These are phyloP conservation scores for Yamadazyma mexicana DNA, from an alignment of 1,139 yeast species.

Conservation along the genomic window DNA sequence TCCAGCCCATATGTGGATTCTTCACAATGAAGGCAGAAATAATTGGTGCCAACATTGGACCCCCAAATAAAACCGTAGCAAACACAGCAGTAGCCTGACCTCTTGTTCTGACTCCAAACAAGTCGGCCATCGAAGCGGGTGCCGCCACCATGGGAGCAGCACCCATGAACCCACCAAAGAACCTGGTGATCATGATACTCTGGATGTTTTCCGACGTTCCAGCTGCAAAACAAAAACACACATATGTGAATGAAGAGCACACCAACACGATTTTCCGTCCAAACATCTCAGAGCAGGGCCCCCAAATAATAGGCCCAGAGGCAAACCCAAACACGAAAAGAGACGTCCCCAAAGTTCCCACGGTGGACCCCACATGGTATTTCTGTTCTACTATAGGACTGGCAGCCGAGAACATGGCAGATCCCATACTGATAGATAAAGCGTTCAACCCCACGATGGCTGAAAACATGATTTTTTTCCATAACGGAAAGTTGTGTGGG, in stretches of 20 bases:
- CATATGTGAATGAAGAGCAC: conserved; percentile 30
- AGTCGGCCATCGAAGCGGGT: conserved; percentile 45
- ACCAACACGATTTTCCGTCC: conserved; percentile 36
- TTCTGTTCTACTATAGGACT: conserved; percentile 22
- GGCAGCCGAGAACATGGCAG: conserved; percentile 41
- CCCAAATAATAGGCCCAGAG: conserved; percentile 44
- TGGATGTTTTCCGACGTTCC: conserved; percentile 42
- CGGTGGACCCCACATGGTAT: conserved; percentile 35
- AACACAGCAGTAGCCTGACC: conserved; percentile 38
- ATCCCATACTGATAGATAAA: conserved; percentile 48
- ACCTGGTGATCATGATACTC: conserved; percentile 41
- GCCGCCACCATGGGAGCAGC: conserved; percentile 46
- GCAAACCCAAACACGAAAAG: conserved; percentile 47
- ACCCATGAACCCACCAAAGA: conserved; percentile 42
- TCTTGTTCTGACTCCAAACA: conserved; percentile 32
- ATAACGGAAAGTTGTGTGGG: conserved; percentile 49
- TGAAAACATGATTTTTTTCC: conserved; percentile 27
- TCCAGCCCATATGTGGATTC: conserved; percentile 46
- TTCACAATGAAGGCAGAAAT: conserved; percentile 37
- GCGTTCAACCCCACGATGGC: conserved; percentile 34
- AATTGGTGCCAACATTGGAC: conserved; percentile 48
- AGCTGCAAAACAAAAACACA: conserved; percentile 38
- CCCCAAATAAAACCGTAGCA: conserved; percentile 41
- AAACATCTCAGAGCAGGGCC: conserved; percentile 42
- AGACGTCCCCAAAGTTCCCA: conserved; percentile 40